These are phyloP conservation scores for Penicillium janthinellum DNA, from an alignment of 2,329 filamentous ascomycete genomes.

Conservation along the genomic window DNA sequence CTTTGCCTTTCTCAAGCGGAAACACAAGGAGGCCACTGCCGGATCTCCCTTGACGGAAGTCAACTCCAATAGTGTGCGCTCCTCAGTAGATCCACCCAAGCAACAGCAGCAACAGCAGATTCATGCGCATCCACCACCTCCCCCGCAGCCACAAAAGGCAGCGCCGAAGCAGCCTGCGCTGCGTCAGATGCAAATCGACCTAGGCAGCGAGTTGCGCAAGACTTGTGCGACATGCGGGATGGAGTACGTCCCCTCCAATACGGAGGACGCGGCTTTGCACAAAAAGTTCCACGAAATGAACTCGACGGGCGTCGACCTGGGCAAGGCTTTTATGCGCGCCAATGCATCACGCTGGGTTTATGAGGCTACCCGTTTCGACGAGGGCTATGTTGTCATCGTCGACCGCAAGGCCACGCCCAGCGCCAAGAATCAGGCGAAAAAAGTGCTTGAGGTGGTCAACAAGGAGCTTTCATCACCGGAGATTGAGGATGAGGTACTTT, in stretches of 20 bases:
- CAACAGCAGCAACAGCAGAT: slow-evolving; percentile 21
- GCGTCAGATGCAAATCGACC: slow-evolving; percentile 63
- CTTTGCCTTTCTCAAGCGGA: slow-evolving; percentile 54
- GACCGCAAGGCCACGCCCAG: slow-evolving; percentile 56
- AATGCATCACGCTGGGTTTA: slow-evolving; percentile 55
- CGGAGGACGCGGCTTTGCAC: slow-evolving; percentile 64
- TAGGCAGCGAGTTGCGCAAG: slow-evolving; percentile 58
- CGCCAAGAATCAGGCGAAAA: slow-evolving; percentile 55
- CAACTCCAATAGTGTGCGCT: slow-evolving; percentile 47
- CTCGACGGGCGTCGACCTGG: slow-evolving; percentile 62
- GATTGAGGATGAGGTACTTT: slow-evolving; percentile 60
- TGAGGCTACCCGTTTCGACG: slow-evolving; percentile 51
- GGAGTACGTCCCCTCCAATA: slow-evolving; percentile 65
- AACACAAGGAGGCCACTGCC: slow-evolving; percentile 38
- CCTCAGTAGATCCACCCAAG: slow-evolving; percentile 42
- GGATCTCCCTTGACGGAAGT: slow-evolving; percentile 48
- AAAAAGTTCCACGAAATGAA: slow-evolving; percentile 66
- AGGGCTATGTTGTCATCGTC: slow-evolving; percentile 60
- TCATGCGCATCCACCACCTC: background rate
- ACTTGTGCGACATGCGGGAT: slow-evolving; percentile 65
- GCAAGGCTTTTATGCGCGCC: slow-evolving; percentile 58
- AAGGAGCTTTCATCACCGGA: slow-evolving; percentile 63
- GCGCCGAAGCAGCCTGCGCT: slow-evolving; percentile 40
- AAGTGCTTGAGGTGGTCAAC: slow-evolving; percentile 64
- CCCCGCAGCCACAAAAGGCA: slow-evolving; percentile 18